Conservation (phyloP, 495 filamentous ascomycete genomes). For the Glarea lozoyensis region DNA sequence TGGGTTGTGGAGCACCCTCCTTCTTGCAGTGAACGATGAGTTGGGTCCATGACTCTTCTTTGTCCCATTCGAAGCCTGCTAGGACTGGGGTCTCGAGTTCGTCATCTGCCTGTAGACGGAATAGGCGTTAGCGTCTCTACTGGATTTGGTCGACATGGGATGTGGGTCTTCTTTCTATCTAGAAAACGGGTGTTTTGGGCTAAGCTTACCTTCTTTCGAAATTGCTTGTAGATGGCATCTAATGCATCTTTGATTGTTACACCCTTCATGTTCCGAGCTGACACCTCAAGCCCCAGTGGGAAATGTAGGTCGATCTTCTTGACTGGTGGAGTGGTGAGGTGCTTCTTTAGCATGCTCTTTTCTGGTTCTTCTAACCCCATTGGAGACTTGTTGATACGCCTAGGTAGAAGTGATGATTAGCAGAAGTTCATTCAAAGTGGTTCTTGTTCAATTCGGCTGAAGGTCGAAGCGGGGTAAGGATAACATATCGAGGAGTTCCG, state of each 20-base stretch:
- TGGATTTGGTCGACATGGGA: too few relatives aligned
- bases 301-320: conserved; percentile 92
- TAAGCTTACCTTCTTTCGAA: conserved; percentile 75
- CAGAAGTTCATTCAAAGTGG: not conserved
- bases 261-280: conserved; percentile 80
- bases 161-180: too few relatives aligned
- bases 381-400: conserved; percentile 87
- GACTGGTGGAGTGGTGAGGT: conserved; percentile 69
- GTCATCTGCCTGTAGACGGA: conserved; percentile 64
- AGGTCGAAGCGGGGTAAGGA: conserved; percentile 8
- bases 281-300: conserved; percentile 77
- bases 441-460: not conserved
- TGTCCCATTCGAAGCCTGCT: conserved; percentile 90
- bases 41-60: conserved; percentile 65
- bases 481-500: not conserved
- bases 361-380: conserved; percentile 57
- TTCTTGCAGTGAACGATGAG: conserved; percentile 79
- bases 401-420: conserved; percentile 25
- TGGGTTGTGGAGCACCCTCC: conserved; percentile 31
- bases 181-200: not conserved
- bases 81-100: conserved; percentile 77
- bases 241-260: conserved; percentile 93
- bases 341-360: conserved; percentile 70
- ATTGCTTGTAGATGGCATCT: conserved; percentile 88
- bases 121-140: conserved; percentile 5